Evolutionary conservation across 2,329 filamentous ascomycete genomes (phyloP), one percentile per base, ranked within the genome.

Genomic region (Anisogramma anomala): DNA sequence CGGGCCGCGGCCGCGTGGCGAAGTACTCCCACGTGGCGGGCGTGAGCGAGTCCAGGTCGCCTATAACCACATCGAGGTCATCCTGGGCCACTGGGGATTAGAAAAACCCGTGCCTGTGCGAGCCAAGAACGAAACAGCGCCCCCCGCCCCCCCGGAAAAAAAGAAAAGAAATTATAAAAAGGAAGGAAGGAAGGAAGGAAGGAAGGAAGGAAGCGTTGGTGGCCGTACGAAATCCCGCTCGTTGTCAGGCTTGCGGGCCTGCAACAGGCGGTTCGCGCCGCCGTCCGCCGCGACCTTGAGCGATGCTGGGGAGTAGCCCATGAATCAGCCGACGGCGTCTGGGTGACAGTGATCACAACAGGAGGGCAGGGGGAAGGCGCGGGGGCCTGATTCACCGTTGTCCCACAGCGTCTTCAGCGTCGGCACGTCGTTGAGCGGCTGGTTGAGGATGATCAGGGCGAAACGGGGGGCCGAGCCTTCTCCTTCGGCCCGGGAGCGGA

Each of bases 271-370:
- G 55, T 96, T 94, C 33, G 88, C 88, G 18, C 87, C 91, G 41
- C 88, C 91, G 63, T 98, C 91, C 20, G 87, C 91, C 44, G 87
- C 94, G 39, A 96, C 69, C 18, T 73, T 74, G 47, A 79, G 71
- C 17, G 63, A 65, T 39, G 83, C 80, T 84, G 15, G 17, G n/a
- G n/a, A n/a, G n/a, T n/a, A n/a, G n/a, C n/a, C n/a, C n/a, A n/a
- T n/a, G n/a, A n/a, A n/a, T n/a, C n/a, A n/a, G n/a, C n/a, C n/a
- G n/a, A n/a, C n/a, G n/a, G n/a, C n/a, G n/a, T n/a, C n/a, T n/a
- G n/a, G n/a, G n/a, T n/a, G n/a, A n/a, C n/a, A n/a, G n/a, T n/a
- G n/a, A n/a, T n/a, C n/a, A n/a, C n/a, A n/a, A n/a, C n/a, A n/a
- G n/a, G n/a, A n/a, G n/a, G n/a, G n/a, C n/a, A n/a, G n/a, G n/a